A percentile compares a stretch with the other conserved stretches of the same genome.
These are phyloP conservation scores for Nymphaea colorata DNA, from an alignment of 164 flowering plant species.

Conservation along the genomic window DNA sequence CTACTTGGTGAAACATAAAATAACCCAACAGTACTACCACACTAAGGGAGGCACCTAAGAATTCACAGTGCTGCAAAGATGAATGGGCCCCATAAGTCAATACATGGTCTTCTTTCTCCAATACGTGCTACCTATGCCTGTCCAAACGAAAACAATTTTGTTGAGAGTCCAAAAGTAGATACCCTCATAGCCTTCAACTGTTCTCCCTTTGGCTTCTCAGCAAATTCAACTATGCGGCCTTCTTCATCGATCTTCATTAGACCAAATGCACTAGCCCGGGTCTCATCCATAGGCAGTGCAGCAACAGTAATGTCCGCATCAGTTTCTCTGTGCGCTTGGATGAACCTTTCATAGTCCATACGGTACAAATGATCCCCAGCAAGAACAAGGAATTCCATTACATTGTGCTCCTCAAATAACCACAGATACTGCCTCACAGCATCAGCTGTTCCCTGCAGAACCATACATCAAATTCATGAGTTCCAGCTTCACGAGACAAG, in stretches of 20 bases:
- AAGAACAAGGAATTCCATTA: constrained; percentile 71
- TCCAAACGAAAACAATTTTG: no score
- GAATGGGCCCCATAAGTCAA: no score
- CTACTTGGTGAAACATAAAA: no score
- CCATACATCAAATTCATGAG: neutral
- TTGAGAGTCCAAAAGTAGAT: neutral
- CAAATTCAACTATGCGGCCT: constrained; percentile 75
- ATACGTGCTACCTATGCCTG: no score
- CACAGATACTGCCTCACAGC: constrained; percentile 94
- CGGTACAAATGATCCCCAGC: constrained; percentile 96
- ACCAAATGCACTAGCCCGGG: constrained; percentile 81
- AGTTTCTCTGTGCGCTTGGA: constrained; percentile 92
- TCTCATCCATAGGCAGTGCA: constrained; percentile 84
- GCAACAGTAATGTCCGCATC: constrained; percentile 98
- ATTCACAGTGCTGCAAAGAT: no score
- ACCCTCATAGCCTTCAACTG: constrained; percentile 81
- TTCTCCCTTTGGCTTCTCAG: constrained; percentile 85
- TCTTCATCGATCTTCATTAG: constrained; percentile 89
- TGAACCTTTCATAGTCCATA: constrained; percentile 90
- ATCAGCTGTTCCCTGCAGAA: constrained; percentile 88
- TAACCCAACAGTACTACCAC: no score
- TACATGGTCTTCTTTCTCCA: no score
- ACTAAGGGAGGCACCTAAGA: no score
- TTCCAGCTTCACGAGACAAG: no score
- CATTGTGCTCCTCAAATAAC: constrained; percentile 90